phyloP scores from a whole-genome alignment of 371 early-diverging fungal genomes.

The Syncephalastrum contaminatum region DNA sequence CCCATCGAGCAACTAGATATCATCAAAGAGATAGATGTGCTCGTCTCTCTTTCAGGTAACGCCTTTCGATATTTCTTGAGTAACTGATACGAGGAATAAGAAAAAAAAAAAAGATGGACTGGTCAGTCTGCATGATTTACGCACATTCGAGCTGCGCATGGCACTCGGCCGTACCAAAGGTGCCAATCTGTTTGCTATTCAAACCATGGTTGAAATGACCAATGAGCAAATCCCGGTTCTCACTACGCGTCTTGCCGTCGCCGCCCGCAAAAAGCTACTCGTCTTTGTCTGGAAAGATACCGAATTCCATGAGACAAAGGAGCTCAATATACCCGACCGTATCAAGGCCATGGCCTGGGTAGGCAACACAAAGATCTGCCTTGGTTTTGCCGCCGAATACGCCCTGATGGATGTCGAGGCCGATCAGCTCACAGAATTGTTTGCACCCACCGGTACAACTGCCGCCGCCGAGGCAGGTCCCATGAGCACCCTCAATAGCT shows the following conservation, averaged over 20 bases:
- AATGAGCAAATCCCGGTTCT: slow-evolving; percentile 69
- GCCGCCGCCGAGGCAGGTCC: slow-evolving; percentile 39
- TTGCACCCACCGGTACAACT: slow-evolving; percentile 36
- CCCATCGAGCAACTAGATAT: slow-evolving; percentile 77
- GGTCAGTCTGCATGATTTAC: slow-evolving; percentile 76
- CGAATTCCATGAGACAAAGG: slow-evolving; percentile 67
- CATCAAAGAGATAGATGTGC: slow-evolving; percentile 74
- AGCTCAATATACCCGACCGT: slow-evolving; percentile 62
- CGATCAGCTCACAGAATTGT: slow-evolving; percentile 50
- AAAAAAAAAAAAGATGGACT: slow-evolving; percentile 51
- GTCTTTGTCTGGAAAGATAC: slow-evolving; percentile 82
- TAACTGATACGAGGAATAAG: no score
- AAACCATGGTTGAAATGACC: slow-evolving; percentile 68
- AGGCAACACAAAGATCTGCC: slow-evolving; percentile 61
- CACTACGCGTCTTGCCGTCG: slow-evolving; percentile 75
- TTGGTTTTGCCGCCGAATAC: slow-evolving; percentile 68
- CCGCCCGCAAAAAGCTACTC: slow-evolving; percentile 65
- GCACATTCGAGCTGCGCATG: slow-evolving; percentile 66
- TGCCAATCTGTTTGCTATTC: slow-evolving; percentile 71
- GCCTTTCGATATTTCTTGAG: not conserved
- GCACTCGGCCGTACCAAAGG: slow-evolving; percentile 72
- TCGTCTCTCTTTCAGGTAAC: slow-evolving; percentile 70
- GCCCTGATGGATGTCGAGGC: slow-evolving; percentile 64
- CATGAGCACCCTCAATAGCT: slow-evolving; percentile 43
- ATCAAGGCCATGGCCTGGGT: slow-evolving; percentile 74